These are phyloP conservation scores for Nakazawaea ishiwadae DNA, from an alignment of 805 yeast genomes.

Conservation along the genomic window DNA sequence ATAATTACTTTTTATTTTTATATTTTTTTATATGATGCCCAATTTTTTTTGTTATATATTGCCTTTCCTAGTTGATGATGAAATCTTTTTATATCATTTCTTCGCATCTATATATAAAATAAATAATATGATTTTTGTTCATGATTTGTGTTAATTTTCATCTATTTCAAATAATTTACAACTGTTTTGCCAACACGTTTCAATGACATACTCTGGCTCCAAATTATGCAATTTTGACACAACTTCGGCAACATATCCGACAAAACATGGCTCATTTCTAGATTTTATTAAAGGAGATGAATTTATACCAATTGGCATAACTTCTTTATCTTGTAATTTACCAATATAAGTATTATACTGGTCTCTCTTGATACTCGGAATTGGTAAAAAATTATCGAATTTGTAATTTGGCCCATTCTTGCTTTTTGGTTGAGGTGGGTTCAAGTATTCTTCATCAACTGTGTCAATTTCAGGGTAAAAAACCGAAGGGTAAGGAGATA, in stretches of 20 bases:
- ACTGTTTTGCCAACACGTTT: conserved; percentile 48
- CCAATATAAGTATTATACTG: conserved; percentile 33
- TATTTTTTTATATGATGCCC: not conserved
- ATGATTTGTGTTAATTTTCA: not conserved
- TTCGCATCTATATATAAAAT: too few species aligned
- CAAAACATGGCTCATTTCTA: conserved; percentile 88
- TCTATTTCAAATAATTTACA: conserved; percentile 35
- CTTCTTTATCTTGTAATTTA: conserved; percentile 18
- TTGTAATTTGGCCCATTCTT: conserved; percentile 22
- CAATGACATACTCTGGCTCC: conserved; percentile 38
- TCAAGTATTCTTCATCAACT: conserved; percentile 1
- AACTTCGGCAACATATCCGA: conserved; percentile 75
- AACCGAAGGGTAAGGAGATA: conserved; percentile 52
- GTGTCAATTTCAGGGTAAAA: conserved; percentile 41
- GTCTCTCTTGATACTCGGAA: conserved; percentile 63
- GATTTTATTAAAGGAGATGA: conserved; percentile 60
- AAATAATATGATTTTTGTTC: too few species aligned
- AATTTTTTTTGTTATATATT: not conserved
- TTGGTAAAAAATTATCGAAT: conserved; percentile 51
- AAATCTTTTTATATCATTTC: not conserved
- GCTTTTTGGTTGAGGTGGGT: conserved; percentile 8
- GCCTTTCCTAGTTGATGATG: not conserved
- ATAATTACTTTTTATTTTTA: not conserved
- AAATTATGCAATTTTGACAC: conserved; percentile 42
- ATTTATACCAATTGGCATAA: conserved; percentile 17